These are phyloP conservation scores for Rhipidocladum racemiflorum DNA, from an alignment of 176 grass and related monocot species.

Conservation along the genomic window DNA sequence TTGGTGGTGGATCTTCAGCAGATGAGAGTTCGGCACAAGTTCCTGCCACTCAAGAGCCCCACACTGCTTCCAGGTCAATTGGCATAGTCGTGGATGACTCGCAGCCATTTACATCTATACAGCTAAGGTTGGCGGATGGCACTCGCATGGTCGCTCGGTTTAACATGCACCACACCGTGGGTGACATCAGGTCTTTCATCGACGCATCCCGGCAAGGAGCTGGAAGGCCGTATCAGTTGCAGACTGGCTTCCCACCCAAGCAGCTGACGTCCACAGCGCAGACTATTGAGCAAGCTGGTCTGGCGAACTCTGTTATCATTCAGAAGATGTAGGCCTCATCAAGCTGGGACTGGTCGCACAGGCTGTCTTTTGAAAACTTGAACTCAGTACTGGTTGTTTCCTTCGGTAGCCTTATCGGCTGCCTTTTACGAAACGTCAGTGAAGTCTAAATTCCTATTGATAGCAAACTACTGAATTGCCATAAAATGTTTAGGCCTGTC, in stretches of 20 bases:
- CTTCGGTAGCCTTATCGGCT: not conserved
- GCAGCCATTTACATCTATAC: slow-evolving; percentile 65
- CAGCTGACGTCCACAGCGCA: slow-evolving; percentile 49
- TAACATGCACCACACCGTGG: slow-evolving; percentile 76
- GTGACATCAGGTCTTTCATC: slow-evolving; percentile 77
- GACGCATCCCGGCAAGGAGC: slow-evolving; percentile 73
- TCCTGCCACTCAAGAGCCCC: slow-evolving; percentile 23
- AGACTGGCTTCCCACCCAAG: slow-evolving; percentile 87
- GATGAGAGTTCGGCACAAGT: slow-evolving; percentile 26
- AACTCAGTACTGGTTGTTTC: not conserved
- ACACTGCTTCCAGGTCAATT: slow-evolving; percentile 33
- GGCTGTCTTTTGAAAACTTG: not conserved
- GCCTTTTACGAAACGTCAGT: not conserved
- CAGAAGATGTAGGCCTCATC: slow-evolving; percentile 64
- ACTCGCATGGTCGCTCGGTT: slow-evolving; percentile 86
- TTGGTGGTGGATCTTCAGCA: slow-evolving; percentile 55
- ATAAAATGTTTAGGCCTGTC: not conserved
- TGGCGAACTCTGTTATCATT: slow-evolving; percentile 80
- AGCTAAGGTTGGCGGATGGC: slow-evolving; percentile 80
- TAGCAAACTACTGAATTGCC: not conserved
- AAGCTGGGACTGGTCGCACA: not conserved
- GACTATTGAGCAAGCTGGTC: slow-evolving; percentile 78
- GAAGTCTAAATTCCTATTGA: not conserved
- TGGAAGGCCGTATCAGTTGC: slow-evolving; percentile 50
- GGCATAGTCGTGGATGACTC: slow-evolving; percentile 60